Evolutionary conservation across 495 filamentous ascomycete species (phyloP).

Genomic region (Penicillium silybi): DNA sequence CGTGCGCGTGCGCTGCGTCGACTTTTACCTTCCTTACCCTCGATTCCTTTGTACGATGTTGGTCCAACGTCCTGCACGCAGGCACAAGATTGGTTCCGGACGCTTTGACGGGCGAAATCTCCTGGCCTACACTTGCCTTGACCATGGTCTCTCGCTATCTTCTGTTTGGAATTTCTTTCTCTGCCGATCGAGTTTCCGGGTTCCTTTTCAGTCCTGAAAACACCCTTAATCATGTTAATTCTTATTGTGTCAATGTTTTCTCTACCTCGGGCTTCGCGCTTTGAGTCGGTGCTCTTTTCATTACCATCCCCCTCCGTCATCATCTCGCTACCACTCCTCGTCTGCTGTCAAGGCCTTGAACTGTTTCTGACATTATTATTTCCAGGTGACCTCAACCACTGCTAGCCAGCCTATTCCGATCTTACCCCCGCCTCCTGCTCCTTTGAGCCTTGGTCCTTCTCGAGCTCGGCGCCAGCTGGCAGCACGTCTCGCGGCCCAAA

Average conservation of each 20-base stretch:
- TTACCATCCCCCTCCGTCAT: not conserved
- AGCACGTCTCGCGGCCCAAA: conserved; percentile 74
- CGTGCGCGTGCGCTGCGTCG: conserved; percentile 2
- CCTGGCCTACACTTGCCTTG: not conserved
- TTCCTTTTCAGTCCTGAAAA: not conserved
- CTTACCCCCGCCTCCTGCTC: conserved; percentile 44
- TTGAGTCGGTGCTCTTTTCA: not conserved
- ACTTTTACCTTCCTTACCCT: conserved; percentile 5
- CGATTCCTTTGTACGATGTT: not conserved
- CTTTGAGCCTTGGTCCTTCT: conserved; percentile 72
- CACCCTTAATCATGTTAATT: not conserved
- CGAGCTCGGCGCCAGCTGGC: conserved; percentile 84
- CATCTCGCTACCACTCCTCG: not conserved
- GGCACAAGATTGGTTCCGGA: not conserved
- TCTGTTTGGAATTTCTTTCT: not conserved
- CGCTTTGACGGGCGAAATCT: not conserved
- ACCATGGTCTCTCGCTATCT: not conserved
- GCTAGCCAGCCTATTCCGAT: conserved; percentile 46
- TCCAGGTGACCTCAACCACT: conserved; percentile 30
- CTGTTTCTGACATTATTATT: conserved; percentile 13
- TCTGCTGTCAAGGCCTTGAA: not conserved
- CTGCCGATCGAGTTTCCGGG: not conserved
- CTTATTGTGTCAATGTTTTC: not conserved
- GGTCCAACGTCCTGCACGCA: not conserved
- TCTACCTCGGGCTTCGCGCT: not conserved